Evolutionary conservation across 805 yeast species (phyloP), one percentile per base, ranked within the genome.

Genomic region (Saturnispora serradocipensis): DNA sequence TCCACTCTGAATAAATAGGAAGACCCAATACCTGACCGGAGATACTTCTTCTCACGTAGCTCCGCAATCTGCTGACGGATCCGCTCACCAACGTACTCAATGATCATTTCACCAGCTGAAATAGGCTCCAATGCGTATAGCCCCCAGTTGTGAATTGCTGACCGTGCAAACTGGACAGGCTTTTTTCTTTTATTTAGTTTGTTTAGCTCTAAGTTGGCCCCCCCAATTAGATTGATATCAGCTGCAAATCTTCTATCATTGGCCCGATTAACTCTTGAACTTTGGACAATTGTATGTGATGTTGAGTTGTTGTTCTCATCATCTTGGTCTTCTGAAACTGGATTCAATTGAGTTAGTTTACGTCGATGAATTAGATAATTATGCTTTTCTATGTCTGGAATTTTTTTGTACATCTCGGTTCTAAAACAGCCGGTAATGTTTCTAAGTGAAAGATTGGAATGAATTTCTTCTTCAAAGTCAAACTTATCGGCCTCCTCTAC

Each of bases 61-160:
- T 93, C 99, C 1, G 97, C 96, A 40, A 90, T 91, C 52, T 88
- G 96, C 61, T 88, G 97, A 51, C 98, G 74, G 28, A 93, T 82
- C 51, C 95, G 77, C 59, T 93, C 98, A 28, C 99, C 99, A 4
- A 93, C 97, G 61, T 93, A 93, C 67, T 93, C 99, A 53, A 93
- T 91, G 61, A 93, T 89, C 97, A 93, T 91, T 67, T 93, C 99
- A 58, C 82, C 86, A 0, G 93, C 95, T n/a, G 88, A 86, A 62
- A 93, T 93, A 2, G 95, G 95, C 61, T 93, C 98, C 61, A 87
- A 71, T 0, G 99, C 99, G 68, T 89, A 93, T 39, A 93, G 70
- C 0, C 99, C 99, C 99, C 99, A 93, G 62, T 91, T 88, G 66
- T 93, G 99, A 61, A 93, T 93, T 0, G 97, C 95, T 2, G 97